Conservation (phyloP, 1,284 basidiomycete species). For the Xanthoconium separans region DNA sequence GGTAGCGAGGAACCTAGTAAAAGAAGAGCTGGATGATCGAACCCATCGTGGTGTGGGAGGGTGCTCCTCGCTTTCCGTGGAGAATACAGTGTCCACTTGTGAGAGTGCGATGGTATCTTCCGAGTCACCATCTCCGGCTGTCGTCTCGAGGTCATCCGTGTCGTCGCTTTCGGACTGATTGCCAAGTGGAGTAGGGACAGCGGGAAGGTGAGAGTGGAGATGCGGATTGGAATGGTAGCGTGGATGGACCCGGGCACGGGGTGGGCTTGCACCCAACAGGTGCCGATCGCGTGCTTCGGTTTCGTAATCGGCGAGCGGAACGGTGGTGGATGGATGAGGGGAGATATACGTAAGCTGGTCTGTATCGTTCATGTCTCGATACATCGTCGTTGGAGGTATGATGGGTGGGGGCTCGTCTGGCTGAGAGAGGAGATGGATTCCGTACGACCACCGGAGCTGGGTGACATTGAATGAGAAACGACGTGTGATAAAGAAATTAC, state of each 20-base stretch:
- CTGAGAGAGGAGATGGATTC: conserved; percentile 73
- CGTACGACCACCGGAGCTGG: conserved; percentile 82
- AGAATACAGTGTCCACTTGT: conserved; percentile 9
- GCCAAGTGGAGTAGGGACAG: conserved; percentile 20
- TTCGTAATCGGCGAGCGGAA: conserved; percentile 11
- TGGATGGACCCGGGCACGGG: too few species aligned
- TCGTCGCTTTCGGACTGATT: conserved; percentile 26
- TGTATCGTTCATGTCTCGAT: conserved; percentile 12
- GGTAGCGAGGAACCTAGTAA: neutral
- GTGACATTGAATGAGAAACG: too few species aligned
- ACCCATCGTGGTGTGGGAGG: conserved; percentile 4
- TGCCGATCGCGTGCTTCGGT: neutral
- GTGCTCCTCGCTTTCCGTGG: conserved; percentile 17
- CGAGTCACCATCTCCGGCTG: conserved; percentile 19
- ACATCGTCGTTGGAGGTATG: neutral
- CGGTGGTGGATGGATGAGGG: neutral
- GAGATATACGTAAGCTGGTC: neutral
- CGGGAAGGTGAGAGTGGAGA: conserved; percentile 17
- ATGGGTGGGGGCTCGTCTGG: conserved; percentile 53
- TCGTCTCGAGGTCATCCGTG: conserved; percentile 16
- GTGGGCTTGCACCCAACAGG: too few species aligned
- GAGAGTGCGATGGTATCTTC: conserved; percentile 19
- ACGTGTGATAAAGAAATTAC: too few species aligned
- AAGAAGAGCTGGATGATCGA: neutral
- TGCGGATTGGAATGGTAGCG: neutral